Evolutionary conservation across 768 basidiomycete genomes (phyloP).

Genomic region (Trametes cinnabarina): DNA sequence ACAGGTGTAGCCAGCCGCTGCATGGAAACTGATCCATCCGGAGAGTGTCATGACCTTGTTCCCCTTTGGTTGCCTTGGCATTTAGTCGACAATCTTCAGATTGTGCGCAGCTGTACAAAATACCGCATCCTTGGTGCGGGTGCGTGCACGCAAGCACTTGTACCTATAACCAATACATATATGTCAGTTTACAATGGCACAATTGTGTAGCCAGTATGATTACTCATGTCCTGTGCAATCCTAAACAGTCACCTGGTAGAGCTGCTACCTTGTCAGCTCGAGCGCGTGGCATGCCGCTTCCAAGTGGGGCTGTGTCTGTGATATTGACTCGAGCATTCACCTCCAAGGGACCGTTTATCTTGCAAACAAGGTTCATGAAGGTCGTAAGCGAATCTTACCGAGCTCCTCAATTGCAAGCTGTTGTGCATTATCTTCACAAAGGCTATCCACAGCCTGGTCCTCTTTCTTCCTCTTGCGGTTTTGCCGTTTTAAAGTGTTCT

Average conservation of each 20-base stretch:
- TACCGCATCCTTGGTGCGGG: not conserved
- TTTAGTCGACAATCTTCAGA: not conserved
- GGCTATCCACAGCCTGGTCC: too few relatives aligned
- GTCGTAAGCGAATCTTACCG: too few relatives aligned
- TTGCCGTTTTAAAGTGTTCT: too few relatives aligned
- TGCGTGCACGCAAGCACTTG: not conserved
- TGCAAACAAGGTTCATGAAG: too few relatives aligned
- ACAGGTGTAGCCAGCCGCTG: slow-evolving; percentile 15
- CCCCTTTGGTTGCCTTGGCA: not conserved
- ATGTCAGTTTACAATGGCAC: too few relatives aligned
- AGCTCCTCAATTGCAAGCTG: too few relatives aligned
- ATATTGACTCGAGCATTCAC: not conserved
- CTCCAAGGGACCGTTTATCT: not conserved
- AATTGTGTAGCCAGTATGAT: not conserved
- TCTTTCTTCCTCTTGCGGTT: too few relatives aligned
- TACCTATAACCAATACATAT: not conserved
- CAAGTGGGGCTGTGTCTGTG: too few relatives aligned
- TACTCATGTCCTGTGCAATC: too few relatives aligned
- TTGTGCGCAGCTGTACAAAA: not conserved
- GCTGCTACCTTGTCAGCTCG: too few relatives aligned
- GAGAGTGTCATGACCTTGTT: not conserved
- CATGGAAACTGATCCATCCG: slow-evolving; percentile 11
- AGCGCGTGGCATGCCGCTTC: not conserved
- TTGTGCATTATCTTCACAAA: too few relatives aligned
- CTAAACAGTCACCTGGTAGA: too few relatives aligned